Conservation (phyloP, 116 monocot species). For the Iris pallida region DNA sequence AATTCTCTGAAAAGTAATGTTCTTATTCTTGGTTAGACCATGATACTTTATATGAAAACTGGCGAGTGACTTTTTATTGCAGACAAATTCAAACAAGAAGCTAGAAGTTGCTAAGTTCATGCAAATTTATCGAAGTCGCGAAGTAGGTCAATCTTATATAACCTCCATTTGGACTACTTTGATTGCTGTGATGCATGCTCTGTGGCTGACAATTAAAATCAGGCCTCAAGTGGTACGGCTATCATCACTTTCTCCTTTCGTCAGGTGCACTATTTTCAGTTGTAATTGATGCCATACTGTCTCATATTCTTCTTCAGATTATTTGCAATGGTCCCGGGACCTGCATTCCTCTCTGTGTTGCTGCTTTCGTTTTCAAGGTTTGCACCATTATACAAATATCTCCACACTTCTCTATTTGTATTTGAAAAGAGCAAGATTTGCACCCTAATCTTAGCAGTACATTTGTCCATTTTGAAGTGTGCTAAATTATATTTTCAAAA, state of each 20-base stretch:
- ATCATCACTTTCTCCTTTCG: not conserved
- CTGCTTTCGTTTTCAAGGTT: conserved; percentile 84
- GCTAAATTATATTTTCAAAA: too few species aligned
- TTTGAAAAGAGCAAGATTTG: too few species aligned
- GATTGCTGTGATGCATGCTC: conserved; percentile 63
- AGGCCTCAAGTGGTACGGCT: conserved; percentile 86
- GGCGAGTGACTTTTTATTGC: conserved; percentile 14
- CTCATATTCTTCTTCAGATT: conserved; percentile 43
- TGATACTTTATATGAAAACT: too few species aligned
- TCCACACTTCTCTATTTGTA: not conserved
- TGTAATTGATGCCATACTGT: not conserved
- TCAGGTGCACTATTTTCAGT: not conserved
- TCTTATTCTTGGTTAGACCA: too few species aligned
- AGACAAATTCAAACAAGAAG: conserved; percentile 22
- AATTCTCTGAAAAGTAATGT: too few species aligned
- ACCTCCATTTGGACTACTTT: conserved; percentile 79
- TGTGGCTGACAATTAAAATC: conserved; percentile 72
- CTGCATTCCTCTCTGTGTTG: conserved; percentile 83
- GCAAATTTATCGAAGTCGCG: conserved; percentile 87
- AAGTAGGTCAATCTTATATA: conserved; percentile 94
- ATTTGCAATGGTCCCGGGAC: conserved; percentile 98
- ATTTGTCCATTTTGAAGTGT: too few species aligned
- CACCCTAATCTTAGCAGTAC: too few species aligned
- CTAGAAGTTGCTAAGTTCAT: conserved; percentile 37
- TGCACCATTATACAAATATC: not conserved